Evolutionary conservation across 75 land plant species (phyloP), one percentile per base, ranked within the genome.

Genomic region (Adiantum capillusveneris): DNA sequence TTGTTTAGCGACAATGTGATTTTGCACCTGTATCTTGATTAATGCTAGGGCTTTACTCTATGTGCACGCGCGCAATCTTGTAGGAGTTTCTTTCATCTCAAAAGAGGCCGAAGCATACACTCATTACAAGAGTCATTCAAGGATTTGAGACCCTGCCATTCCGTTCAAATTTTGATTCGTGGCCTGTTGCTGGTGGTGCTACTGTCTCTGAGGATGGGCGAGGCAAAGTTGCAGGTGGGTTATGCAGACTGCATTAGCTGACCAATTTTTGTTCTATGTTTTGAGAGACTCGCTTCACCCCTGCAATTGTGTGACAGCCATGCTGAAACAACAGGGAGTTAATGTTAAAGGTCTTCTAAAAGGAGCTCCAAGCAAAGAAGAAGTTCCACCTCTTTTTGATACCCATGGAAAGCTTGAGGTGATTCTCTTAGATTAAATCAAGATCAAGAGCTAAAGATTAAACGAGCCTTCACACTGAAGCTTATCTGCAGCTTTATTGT

Each of bases 151-250:
- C 90, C 52, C 70, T 77, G 57, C 41, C 82, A 46, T 94, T 94
- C 75, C 81, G 84, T 57, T 74, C 91, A 29, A 71, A 86, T 60
- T 94, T 94, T 79, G 96, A 78, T 29, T 78, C 86, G 14, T 94
- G 98, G 98, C 87, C 95, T 14, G 51, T 63, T 14, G 81, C 71
- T 21, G 66, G 81, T 19, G 70, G 66, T 49, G 60, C 70, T 56
- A 56, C 87, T 69, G 80, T 66, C 28, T 70, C 85, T 57, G 98
- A 94, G 73, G 98, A 94, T 25, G 96, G 98, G 53, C 65, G 91
- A 73, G 98, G 98, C 64, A 94, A 90, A 81, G 98, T 94, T 64
- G 98, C 98, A 67, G 98, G 98, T 94, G 69, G 28, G 56, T 44
- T 14, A 53, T 20, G 21, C 28, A 6, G 25, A 17, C 28, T 17